These are phyloP conservation scores for Epichloe hybrida DNA, from an alignment of 2,329 filamentous ascomycete species.

Conservation along the genomic window DNA sequence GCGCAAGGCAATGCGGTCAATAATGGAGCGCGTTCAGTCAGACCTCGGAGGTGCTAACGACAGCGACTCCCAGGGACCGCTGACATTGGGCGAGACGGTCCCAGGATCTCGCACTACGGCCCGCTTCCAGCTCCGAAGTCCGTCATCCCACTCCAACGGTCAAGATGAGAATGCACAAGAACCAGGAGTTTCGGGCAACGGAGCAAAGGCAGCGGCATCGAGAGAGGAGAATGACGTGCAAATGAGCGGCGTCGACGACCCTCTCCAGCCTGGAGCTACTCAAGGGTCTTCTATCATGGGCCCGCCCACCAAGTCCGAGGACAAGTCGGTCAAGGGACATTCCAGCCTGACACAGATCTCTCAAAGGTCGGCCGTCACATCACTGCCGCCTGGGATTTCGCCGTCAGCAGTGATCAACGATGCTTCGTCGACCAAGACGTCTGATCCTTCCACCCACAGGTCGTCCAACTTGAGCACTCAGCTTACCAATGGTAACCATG, in stretches of 20 bases:
- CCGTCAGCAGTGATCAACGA: conserved; percentile 59
- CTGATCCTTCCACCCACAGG: conserved; percentile 51
- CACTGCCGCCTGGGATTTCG: conserved; percentile 42
- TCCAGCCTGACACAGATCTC: conserved; percentile 45
- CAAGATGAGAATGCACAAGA: conserved; percentile 21
- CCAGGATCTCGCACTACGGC: conserved; percentile 39
- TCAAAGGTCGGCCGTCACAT: conserved; percentile 47
- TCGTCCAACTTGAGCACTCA: conserved; percentile 58
- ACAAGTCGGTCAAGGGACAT: conserved; percentile 23
- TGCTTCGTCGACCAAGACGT: conserved; percentile 87
- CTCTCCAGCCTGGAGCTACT: conserved; percentile 29
- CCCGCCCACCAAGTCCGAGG: conserved; percentile 28
- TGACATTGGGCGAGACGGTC: conserved; percentile 51
- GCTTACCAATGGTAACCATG: conserved; percentile 52
- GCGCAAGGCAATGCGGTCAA: conserved; percentile 45
- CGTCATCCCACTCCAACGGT: conserved; percentile 51
- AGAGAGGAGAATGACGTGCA: conserved; percentile 37
- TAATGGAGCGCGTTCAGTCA: conserved; percentile 34
- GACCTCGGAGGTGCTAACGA: conserved; percentile 37
- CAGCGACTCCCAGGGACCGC: conserved; percentile 40
- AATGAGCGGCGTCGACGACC: conserved; percentile 45
- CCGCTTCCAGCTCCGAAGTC: conserved; percentile 42
- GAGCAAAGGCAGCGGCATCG: conserved; percentile 13
- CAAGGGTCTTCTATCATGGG: conserved; percentile 33
- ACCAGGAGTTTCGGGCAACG: conserved; percentile 36